Conservation (phyloP, 179 eudicot species). For the Vitellaria paradoxa region DNA sequence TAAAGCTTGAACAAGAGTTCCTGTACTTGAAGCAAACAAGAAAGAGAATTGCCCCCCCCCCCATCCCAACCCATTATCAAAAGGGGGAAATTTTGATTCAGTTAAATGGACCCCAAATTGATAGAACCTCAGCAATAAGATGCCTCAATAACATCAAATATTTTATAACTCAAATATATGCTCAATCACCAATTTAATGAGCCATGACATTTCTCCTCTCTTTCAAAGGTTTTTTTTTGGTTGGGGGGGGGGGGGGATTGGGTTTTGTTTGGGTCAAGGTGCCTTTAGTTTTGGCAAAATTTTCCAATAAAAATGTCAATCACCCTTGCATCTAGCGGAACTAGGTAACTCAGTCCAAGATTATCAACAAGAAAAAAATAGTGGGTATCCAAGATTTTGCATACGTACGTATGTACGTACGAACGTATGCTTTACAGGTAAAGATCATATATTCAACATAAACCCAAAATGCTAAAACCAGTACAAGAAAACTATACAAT, state of each 20-base stretch:
- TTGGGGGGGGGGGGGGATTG: too few relatives aligned
- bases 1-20: not conserved
- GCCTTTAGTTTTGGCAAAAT: not conserved
- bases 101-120: not conserved
- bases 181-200: not conserved
- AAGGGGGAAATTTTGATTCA: not conserved
- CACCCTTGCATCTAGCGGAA: not conserved
- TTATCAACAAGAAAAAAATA: not conserved
- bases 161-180: not conserved
- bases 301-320: not conserved
- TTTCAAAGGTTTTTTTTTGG: not conserved
- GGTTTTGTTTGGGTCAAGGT: not conserved
- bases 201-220: not conserved
- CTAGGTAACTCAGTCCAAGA: not conserved
- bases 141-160: not conserved
- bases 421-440: too few relatives aligned
- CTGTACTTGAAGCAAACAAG: not conserved
- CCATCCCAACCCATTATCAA: not conserved
- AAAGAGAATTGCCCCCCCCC: not conserved
- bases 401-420: not conserved
- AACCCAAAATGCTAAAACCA: not conserved
- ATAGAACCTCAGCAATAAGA: not conserved
- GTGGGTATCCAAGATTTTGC: not conserved
- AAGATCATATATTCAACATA: not conserved
- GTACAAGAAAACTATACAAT: not conserved